Evolutionary conservation across 148 eudicot genomes (phyloP), one percentile per base, ranked within the genome.

Genomic region (Suaeda aralocaspica): DNA sequence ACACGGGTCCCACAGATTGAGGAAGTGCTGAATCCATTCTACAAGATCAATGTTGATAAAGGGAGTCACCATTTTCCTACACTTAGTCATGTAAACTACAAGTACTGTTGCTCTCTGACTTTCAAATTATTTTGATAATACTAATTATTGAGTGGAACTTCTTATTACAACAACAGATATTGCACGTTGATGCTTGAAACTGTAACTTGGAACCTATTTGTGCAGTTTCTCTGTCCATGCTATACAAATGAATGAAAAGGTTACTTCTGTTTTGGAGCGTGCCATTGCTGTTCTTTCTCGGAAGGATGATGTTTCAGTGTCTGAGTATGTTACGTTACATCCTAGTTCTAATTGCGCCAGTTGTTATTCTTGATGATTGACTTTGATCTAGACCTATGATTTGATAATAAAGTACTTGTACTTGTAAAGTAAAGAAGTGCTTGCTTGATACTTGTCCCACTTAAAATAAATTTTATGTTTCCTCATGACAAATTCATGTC

Each of bases 151-250:
- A 21, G 12, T 78, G 6, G 36, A 67, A 31, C 9, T 45, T n/a
- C 29, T 45, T 44, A 14, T 15, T 48, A 30, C 22, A 52, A 46
- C 18, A 49, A 19, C 53, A 31, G 6, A 41, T 41, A 45, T 25
- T 66, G 39, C 59, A 41, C 55, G 48, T 45, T 74, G 59, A 30
- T 63, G 29, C 36, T 50, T 50, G 59, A 24, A 10, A 63, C 50
- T 63, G 25, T 74, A 26, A 55, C 36, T 49, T 52, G 69, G 25
- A 64, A 72, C 55, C 62, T 44, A 9, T 71, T 66, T 21, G 6
- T 86, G 86, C 86, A 92, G 96, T 81, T 92, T 92, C 66, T 92
- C 98, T 64, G 98, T 88, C 56, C 96, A 92, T 80, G 98, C 94
- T 69, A 88, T 92, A 77, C 88, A 86, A 74, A 90, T 88, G 98